These are phyloP conservation scores for Cantharellus cinnabarinus DNA, from an alignment of 768 basidiomycete genomes.

Conservation along the genomic window DNA sequence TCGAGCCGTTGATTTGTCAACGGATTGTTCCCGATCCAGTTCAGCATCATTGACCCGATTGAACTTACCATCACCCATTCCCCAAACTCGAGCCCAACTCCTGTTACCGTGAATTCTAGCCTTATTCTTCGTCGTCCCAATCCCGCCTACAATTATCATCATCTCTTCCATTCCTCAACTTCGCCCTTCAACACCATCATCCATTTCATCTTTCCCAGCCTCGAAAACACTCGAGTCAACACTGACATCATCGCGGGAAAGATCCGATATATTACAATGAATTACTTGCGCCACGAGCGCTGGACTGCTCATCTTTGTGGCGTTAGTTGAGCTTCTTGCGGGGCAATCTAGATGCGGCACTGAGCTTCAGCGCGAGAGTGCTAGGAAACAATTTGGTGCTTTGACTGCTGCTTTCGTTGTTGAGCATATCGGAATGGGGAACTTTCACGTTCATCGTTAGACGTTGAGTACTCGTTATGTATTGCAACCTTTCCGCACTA, in stretches of 20 bases:
- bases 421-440: conserved; percentile 40
- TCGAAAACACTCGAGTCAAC: neutral
- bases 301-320: conserved; percentile 67
- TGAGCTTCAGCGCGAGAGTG: conserved; percentile 14
- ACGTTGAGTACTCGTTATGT: no score
- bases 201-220: neutral
- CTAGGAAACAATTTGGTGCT: conserved; percentile 30
- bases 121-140: conserved; percentile 33
- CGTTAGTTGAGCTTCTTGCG: conserved; percentile 73
- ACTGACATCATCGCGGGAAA: conserved; percentile 1
- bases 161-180: conserved; percentile 29
- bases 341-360: conserved; percentile 68
- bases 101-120: conserved; percentile 11
- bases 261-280: conserved; percentile 24
- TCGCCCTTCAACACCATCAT: conserved; percentile 11
- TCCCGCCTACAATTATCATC: conserved; percentile 43
- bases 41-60: conserved; percentile 16
- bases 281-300: conserved; percentile 66
- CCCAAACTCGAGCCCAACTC: neutral
- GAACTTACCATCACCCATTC: conserved; percentile 28
- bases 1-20: neutral
- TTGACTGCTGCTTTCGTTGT: conserved; percentile 31
- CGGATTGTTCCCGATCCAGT: conserved; percentile 5
- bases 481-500: no score
- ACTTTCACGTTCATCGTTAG: no score